Evolutionary conservation across 140 eudicot genomes (phyloP), one percentile per base, ranked within the genome.

Genomic region (Bidens hawaiensis): DNA sequence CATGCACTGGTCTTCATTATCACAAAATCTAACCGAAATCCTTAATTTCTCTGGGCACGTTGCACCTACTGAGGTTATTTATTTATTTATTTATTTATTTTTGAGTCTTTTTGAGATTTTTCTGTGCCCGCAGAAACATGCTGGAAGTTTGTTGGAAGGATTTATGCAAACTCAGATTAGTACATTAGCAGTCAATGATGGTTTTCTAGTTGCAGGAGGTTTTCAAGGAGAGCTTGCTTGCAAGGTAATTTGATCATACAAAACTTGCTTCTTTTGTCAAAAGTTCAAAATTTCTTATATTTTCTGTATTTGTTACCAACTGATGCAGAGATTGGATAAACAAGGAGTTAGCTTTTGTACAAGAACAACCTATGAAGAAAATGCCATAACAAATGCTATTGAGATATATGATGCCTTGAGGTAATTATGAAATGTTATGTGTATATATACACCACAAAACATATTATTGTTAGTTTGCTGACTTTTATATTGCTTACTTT

Each of bases 381-480:
- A 87, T 68, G 96, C 94, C 34, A 87, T 91, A 41, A 91, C 95
- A 16, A 91, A 87, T 78, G 91, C 98, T 52, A 77, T 91, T 23
- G 98, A 91, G 71, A 91, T 91, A 58, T 91, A 72, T 28, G 76
- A 78, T 25, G 50, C 74, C 48, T 16, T 68, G 33, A 84, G 98
- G 98, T 91, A 75, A 26, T 50, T 19, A 24, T 49, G 65, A 51
- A 53, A 13, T 48, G 16, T 7, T 23, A 26, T 36, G 13, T 76
- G 13, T 42, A 13, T 15, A 14, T 63, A 13, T 25, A 18, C 5
- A 22, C 47, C 26, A 6, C 40, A 30, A 60, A 38, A 12, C 46
- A 23, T 24, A 13, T 36, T 22, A 3, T 18, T 46, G 45, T 9
- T 0, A 10, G 25, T 34, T 1, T 47, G 49, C 30, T 52, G 34